Percentiles rank a stretch among this genome's conserved stretches.
Evolutionary conservation across 495 filamentous ascomycete genomes (phyloP).

Genomic region (Collariella sp.): DNA sequence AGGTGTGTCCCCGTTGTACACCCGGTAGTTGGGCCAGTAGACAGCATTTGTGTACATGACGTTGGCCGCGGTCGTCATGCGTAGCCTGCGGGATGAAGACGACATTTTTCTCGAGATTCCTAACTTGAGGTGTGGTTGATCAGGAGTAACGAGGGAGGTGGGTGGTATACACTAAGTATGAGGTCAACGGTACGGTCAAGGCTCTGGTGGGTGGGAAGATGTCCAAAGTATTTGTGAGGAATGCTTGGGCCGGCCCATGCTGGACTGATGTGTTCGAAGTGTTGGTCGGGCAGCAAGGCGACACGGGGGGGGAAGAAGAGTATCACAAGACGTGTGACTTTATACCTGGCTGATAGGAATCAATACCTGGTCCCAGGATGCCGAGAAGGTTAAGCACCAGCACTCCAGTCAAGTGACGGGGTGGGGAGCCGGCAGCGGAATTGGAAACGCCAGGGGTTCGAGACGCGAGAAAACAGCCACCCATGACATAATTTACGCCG

Average conservation of each 20-base stretch:
- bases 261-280: conserved; percentile 19
- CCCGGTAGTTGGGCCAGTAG: conserved; percentile 84
- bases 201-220: conserved; percentile 7
- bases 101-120: conserved; percentile 12
- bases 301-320: conserved; percentile 4
- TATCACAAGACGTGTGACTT: conserved; percentile 13
- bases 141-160: background rate
- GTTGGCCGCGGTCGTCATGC: conserved; percentile 32
- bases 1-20: conserved; percentile 70
- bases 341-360: conserved; percentile 13
- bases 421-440: conserved; percentile 13
- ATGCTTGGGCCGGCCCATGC: conserved; percentile 23
- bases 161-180: background rate
- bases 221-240: conserved; percentile 8
- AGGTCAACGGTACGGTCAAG: conserved; percentile 12
- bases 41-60: conserved; percentile 64
- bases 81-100: conserved; percentile 33
- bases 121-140: background rate
- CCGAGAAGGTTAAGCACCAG: conserved; percentile 11
- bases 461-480: conserved; percentile 9
- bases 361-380: background rate
- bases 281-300: conserved; percentile 30
- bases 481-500: conserved; percentile 23
- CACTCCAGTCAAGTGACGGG: conserved; percentile 18
- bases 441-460: conserved; percentile 7